Base-by-base conservation (phyloP, 495 filamentous ascomycete genomes). In the Lepraria neglecta region DNA sequence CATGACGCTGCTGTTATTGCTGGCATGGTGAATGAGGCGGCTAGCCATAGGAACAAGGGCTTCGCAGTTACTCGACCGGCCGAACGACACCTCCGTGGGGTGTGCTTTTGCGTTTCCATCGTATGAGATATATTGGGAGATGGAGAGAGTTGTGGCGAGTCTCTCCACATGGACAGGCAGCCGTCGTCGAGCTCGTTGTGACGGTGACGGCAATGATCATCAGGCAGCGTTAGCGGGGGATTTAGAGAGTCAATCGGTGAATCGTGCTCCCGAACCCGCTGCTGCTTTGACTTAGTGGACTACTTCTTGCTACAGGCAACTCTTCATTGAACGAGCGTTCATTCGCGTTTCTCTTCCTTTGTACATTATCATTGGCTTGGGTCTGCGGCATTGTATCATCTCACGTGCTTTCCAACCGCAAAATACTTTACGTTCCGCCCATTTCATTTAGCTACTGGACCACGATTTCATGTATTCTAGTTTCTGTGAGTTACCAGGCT, bases 11-110 rank as follows among this genome's bases (percentile, higher is more conserved):
- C 45, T 53, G 65, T 56, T 57, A 52, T 42, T 42, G 48, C 35
- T 59, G 56, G 47, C 21, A 61, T 43, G 21, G 55, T 35, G 28
- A 61, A 60, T 52, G 62, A 58, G 47, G 65, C 60, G 50, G 82
- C 82, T 47, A 88, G 79, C 72, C 87, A 83, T 53, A 80, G 86
- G 40, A 88, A 73, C 54, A 89, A 72, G 52, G 85, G 71, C 51
- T 74, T 71, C 60, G 81, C 78, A 17, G 84, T 85, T 56, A 87
- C 79, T 73, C 79, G 76, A 71, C 80, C 80, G 28, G 81, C 74
- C 48, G 75, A 77, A 50, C 43, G 63, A 62, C 70, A 68, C 19
- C 44, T 56, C 27, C 62, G 51, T 31, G 55, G 45, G 19, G 43
- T 48, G 27, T 2, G 31, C 24, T 45, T n/a, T 59, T 51, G 50